These are phyloP conservation scores for Chloromonas sp. DNA, from an alignment of 163 green algal genomes.

Conservation along the genomic window DNA sequence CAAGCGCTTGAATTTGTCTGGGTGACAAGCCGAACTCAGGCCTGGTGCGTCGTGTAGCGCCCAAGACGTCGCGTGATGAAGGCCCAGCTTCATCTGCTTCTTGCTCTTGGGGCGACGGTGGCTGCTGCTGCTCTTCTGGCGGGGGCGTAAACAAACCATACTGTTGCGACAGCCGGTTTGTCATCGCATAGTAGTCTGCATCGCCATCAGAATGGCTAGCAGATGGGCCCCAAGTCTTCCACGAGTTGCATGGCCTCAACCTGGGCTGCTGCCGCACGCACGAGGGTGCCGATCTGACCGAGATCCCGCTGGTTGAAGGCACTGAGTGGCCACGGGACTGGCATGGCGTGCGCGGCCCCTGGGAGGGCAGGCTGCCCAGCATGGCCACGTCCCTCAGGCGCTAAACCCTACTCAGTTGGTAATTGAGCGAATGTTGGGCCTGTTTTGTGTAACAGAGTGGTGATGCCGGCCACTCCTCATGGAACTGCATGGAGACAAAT, in stretches of 20 bases:
- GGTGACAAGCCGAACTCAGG: slow-evolving; percentile 40
- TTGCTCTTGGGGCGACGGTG: slow-evolving; percentile 2
- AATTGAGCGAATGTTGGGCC: no score
- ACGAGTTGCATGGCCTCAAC: slow-evolving; percentile 6
- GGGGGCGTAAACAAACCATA: slow-evolving; percentile 46
- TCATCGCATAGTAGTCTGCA: slow-evolving; percentile 46
- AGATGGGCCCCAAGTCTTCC: slow-evolving; percentile 44
- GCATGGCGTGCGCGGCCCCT: no score
- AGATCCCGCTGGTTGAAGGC: no score
- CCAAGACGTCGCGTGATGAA: not conserved
- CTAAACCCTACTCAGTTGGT: no score
- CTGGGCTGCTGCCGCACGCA: no score
- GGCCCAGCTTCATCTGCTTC: not conserved
- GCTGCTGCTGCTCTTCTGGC: slow-evolving; percentile 8
- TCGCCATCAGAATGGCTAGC: slow-evolving; percentile 42
- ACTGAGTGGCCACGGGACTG: no score
- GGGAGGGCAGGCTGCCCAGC: no score
- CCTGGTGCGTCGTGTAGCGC: not conserved
- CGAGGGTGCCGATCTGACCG: no score
- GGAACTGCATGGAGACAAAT: no score
- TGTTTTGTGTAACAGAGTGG: no score
- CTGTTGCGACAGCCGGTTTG: slow-evolving; percentile 39
- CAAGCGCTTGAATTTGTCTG: slow-evolving; percentile 43
- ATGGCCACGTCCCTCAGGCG: no score
- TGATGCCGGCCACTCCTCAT: no score